These are phyloP conservation scores for Tolypocladium guangdongense DNA, from an alignment of 2,329 filamentous ascomycete species.

Conservation along the genomic window DNA sequence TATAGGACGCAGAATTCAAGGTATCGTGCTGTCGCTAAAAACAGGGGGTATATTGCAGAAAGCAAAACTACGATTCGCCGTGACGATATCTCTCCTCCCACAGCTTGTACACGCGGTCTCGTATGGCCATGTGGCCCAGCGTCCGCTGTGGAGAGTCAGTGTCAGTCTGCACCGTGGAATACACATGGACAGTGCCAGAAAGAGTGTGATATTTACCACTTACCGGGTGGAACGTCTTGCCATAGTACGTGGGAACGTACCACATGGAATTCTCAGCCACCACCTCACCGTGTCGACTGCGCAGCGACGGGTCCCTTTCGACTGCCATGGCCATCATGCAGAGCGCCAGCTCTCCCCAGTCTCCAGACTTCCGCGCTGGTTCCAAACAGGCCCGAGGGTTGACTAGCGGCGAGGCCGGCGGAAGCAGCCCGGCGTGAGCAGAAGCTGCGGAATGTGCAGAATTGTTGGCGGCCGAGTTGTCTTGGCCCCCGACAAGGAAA, in stretches of 20 bases:
- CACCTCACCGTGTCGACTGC: slow-evolving; percentile 14
- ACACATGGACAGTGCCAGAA: background rate
- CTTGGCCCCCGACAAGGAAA: slow-evolving; percentile 33
- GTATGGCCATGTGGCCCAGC: slow-evolving; percentile 25
- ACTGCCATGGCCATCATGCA: slow-evolving; percentile 33
- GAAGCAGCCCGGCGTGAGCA: slow-evolving; percentile 8
- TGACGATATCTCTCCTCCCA: slow-evolving; percentile 7
- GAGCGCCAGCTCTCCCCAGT: slow-evolving; percentile 31
- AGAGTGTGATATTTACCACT: slow-evolving; percentile 3
- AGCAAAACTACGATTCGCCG: background rate
- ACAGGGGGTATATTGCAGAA: background rate
- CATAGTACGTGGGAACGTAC: slow-evolving; percentile 36
- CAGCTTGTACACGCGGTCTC: slow-evolving; percentile 12
- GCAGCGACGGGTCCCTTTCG: slow-evolving; percentile 22
- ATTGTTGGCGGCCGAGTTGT: slow-evolving; percentile 17
- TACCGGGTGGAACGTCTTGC: slow-evolving; percentile 34
- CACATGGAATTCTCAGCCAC: slow-evolving; percentile 26
- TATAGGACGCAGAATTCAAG: too few relatives aligned
- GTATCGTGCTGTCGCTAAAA: background rate
- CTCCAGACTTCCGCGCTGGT: slow-evolving; percentile 22
- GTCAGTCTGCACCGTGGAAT: background rate
- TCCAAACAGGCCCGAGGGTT: slow-evolving; percentile 25
- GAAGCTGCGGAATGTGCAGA: background rate
- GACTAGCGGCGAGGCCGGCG: slow-evolving; percentile 20
- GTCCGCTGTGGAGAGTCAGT: slow-evolving; percentile 15